Percentiles rank a stretch among this genome's conserved stretches.
phyloP scores from a whole-genome alignment of 73 alveolate genomes.

The Paramecium pentaurelia region DNA sequence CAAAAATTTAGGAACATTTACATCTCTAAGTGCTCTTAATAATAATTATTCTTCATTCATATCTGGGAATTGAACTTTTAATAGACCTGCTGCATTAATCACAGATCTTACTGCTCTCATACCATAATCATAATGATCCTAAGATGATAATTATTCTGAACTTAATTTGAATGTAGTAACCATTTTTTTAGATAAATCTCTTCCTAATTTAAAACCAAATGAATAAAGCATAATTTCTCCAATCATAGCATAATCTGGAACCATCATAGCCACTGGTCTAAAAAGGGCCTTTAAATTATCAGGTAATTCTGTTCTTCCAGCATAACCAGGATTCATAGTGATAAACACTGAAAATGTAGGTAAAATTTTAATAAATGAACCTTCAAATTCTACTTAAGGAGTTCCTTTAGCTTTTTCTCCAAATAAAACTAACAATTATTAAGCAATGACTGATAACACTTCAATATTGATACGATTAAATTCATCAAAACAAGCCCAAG shows the following conservation, averaged over 20 bases:
- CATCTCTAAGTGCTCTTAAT: conserved; percentile 97
- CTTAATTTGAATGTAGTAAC: conserved; percentile 98
- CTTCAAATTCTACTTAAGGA: conserved; percentile 91
- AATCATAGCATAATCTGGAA: conserved; percentile 97
- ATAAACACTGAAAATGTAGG: conserved; percentile 99
- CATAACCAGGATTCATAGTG: conserved; percentile 99
- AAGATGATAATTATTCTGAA: conserved; percentile 97
- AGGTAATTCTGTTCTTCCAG: conserved; percentile 98
- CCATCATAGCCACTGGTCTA: conserved; percentile 98
- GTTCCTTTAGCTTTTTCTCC: conserved; percentile 87
- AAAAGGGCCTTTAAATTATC: conserved; percentile 97
- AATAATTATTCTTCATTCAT: conserved; percentile 93
- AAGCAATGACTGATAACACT: conserved; percentile 87
- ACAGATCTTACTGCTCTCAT: conserved; percentile 99
- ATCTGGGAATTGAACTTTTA: conserved; percentile 90
- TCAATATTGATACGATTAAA: conserved; percentile 96
- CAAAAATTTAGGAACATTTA: conserved; percentile 94
- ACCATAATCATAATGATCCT: conserved; percentile 99
- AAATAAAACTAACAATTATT: conserved; percentile 86
- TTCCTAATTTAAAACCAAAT: conserved; percentile 97
- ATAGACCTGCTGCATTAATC: conserved; percentile 97
- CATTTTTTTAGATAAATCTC: conserved; percentile 98
- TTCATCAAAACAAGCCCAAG: conserved; percentile 99
- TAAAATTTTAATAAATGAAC: conserved; percentile 85
- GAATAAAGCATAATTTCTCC: conserved; percentile 99